Conservation (phyloP, 2,329 filamentous ascomycete genomes). For the Talaromyces sp. region DNA sequence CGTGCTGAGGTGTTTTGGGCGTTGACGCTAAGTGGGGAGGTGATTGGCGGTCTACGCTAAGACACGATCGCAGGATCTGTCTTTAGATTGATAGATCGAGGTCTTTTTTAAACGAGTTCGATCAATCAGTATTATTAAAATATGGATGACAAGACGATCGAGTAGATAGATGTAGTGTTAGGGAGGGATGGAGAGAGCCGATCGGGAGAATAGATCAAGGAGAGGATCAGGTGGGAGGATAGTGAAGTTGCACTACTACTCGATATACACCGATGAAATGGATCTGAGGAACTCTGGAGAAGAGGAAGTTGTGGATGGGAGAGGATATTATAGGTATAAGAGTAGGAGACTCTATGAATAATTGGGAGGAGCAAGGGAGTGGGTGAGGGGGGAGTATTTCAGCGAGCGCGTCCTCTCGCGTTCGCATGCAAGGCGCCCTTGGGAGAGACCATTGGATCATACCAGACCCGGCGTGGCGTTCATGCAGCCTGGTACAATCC, state of each 20-base stretch:
- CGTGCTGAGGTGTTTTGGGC: conserved; percentile 27
- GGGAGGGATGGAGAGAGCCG: not conserved
- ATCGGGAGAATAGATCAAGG: not conserved
- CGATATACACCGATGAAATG: not conserved
- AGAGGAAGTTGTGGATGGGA: not conserved
- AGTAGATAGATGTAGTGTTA: not conserved
- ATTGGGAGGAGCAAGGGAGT: conserved; percentile 1
- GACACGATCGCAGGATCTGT: not conserved
- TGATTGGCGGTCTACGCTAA: conserved; percentile 4
- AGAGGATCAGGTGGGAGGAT: not conserved
- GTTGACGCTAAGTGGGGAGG: conserved; percentile 28
- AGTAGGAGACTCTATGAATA: conserved; percentile 4
- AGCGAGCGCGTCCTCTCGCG: conserved; percentile 24
- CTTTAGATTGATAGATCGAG: not conserved
- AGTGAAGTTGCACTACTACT: not conserved
- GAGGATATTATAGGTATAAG: not conserved
- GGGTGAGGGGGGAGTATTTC: conserved; percentile 23
- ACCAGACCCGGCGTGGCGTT: conserved; percentile 12
- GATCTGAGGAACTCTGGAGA: not conserved
- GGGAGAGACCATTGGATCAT: conserved; percentile 12
- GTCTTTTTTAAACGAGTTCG: not conserved
- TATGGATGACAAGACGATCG: not conserved
- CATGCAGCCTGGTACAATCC: conserved; percentile 14
- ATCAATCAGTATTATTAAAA: not conserved
- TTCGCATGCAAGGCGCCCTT: conserved; percentile 22